phyloP scores from a whole-genome alignment of 2,329 filamentous ascomycete species.

The Clarireedia sp. region DNA sequence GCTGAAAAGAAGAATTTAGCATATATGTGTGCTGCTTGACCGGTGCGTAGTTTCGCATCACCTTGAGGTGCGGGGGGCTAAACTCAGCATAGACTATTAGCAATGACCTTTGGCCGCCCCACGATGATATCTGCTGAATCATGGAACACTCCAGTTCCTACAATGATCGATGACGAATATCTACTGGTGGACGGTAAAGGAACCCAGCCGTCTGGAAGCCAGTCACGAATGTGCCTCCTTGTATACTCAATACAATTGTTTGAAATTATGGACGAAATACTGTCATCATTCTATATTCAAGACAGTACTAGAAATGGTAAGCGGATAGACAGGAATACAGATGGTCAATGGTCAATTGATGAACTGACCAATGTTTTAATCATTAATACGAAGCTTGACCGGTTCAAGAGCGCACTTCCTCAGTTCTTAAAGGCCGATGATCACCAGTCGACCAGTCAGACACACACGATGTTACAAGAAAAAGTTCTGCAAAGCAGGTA shows the following conservation, averaged over 20 bases:
- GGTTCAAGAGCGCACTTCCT: constrained; percentile 11
- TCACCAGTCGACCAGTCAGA: background rate
- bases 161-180: constrained; percentile 28
- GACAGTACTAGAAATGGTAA: background rate
- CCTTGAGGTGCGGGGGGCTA: background rate
- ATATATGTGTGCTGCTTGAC: constrained; percentile 27
- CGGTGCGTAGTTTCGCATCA: constrained; percentile 12
- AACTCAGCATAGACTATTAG: constrained; percentile 11
- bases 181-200: constrained; percentile 19
- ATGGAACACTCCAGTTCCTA: constrained; percentile 6
- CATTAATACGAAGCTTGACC: constrained; percentile 15
- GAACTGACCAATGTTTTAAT: constrained; percentile 10
- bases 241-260: constrained; percentile 17
- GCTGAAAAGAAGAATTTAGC: constrained; percentile 29
- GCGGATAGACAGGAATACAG: background rate
- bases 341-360: background rate
- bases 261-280: constrained; percentile 17
- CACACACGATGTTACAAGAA: constrained; percentile 10
- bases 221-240: constrained; percentile 23
- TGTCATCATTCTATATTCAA: constrained; percentile 10
- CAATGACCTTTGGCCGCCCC: constrained; percentile 27
- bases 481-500: constrained; percentile 15
- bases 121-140: constrained; percentile 14
- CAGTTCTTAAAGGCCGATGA: constrained; percentile 7
- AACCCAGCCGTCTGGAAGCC: constrained; percentile 15